A percentile compares a stretch with the other conserved stretches of the same genome.
phyloP scores from a whole-genome alignment of 805 yeast species.

The Metschnikowia matae region DNA sequence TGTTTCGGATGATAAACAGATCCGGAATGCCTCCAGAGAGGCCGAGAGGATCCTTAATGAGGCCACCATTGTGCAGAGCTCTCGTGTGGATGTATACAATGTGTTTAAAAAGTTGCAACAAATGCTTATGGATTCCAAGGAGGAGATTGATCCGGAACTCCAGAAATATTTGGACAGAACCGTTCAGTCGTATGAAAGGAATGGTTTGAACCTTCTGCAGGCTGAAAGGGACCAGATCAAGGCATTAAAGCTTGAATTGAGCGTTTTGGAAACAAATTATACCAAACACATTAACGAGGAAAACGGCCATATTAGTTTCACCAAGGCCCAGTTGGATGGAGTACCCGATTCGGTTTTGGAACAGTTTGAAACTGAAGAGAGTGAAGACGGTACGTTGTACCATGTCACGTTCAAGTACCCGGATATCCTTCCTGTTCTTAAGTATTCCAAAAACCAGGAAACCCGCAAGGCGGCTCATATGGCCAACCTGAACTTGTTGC shows the following conservation, averaged over 20 bases:
- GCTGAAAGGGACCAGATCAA: slow-evolving; percentile 55
- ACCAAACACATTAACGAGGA: slow-evolving; percentile 70
- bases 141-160: slow-evolving; percentile 45
- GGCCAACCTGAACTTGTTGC: slow-evolving; percentile 62
- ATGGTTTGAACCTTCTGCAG: slow-evolving; percentile 61
- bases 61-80: slow-evolving; percentile 57
- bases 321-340: slow-evolving; percentile 65
- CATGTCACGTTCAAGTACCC: slow-evolving; percentile 82
- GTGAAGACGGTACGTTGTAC: slow-evolving; percentile 38
- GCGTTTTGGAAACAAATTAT: slow-evolving; percentile 54
- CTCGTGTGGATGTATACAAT: slow-evolving; percentile 62
- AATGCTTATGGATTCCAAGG: slow-evolving; percentile 20
- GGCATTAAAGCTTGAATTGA: slow-evolving; percentile 54
- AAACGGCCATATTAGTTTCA: slow-evolving; percentile 54
- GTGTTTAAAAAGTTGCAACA: slow-evolving; percentile 53
- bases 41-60: slow-evolving; percentile 58
- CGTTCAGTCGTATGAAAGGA: slow-evolving; percentile 55
- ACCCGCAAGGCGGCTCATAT: slow-evolving; percentile 64
- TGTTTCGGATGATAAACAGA: slow-evolving; percentile 59
- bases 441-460: slow-evolving; percentile 58
- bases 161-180: slow-evolving; percentile 54
- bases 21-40: slow-evolving; percentile 66
- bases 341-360: slow-evolving; percentile 62
- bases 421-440: slow-evolving; percentile 72
- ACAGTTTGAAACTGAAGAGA: slow-evolving; percentile 50